phyloP scores from a whole-genome alignment of 805 yeast genomes.

The Metschnikowia lochheadii region DNA sequence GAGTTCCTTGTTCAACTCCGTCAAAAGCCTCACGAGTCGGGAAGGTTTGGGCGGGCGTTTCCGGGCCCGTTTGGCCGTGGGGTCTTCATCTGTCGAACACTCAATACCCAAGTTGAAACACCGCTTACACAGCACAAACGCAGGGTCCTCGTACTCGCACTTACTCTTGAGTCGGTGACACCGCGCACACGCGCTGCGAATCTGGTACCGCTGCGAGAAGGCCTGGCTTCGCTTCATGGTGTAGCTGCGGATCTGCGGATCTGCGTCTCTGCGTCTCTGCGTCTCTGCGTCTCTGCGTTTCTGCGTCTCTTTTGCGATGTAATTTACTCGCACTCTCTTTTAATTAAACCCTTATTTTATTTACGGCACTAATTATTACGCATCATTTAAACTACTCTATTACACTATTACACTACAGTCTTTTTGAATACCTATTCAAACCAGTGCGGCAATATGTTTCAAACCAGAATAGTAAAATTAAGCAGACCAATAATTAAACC shows the following conservation, averaged over 20 bases:
- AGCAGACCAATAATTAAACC: too few relatives aligned
- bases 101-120: slow-evolving; percentile 42
- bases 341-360: too few relatives aligned
- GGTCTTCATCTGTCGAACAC: slow-evolving; percentile 50
- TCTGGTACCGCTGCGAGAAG: slow-evolving; percentile 45
- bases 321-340: background rate
- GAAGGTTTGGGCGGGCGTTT: slow-evolving; percentile 5
- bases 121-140: slow-evolving; percentile 40
- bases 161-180: slow-evolving; percentile 52
- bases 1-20: slow-evolving; percentile 7
- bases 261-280: too few relatives aligned
- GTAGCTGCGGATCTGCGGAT: too few relatives aligned
- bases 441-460: too few relatives aligned
- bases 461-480: too few relatives aligned
- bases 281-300: too few relatives aligned
- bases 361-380: too few relatives aligned
- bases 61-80: slow-evolving; percentile 37
- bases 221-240: slow-evolving; percentile 9
- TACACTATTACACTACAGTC: too few relatives aligned
- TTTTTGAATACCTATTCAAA: too few relatives aligned
- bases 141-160: slow-evolving; percentile 48
- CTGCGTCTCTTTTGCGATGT: background rate
- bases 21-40: slow-evolving; percentile 6
- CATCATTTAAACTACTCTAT: too few relatives aligned
- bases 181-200: slow-evolving; percentile 51